Evolutionary conservation across 305 asterid genomes (phyloP), one percentile per base, ranked within the genome.

Genomic region (Euphrasia arctica): DNA sequence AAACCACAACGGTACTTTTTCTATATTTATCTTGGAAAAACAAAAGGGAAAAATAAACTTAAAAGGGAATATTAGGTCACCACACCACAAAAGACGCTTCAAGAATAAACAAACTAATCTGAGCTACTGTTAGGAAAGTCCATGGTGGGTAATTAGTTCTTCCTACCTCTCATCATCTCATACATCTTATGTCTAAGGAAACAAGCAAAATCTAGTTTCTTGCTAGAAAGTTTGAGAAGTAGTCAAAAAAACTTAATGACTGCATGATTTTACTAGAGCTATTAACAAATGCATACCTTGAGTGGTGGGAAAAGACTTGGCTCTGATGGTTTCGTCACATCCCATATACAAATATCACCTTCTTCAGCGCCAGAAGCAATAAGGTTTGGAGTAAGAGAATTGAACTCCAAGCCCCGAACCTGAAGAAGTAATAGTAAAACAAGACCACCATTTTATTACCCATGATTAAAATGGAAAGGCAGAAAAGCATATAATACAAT

Each of bases 331-430:
- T 79, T 83, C 34, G 86, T 64, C 55, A 93, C 68, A 79, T 93
- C 96, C 99, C 99, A 93, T 70, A 93, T 82, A 70, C 91, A 88
- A 66, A 93, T 80, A 55, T 93, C 99, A 72, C 99, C 99, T 84
- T 93, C 99, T 79, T 90, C 97, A 54, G 99, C 97, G 41, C 99
- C 99, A 78, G 99, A 93, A 31, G 96, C 99, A 74, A 93, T 84
- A 78, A 84, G 90, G 67, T 83, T 79, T 42, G 97, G 91, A 41
- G 95, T 34, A 59, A 75, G 77, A 49, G 88, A 70, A 79, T 83
- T 93, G 54, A 93, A 93, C 73, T 86, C 99, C 80, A 84, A 61
- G 28, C 91, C 99, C 13, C 92, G 91, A 62, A 94, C 99, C 99
- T 93, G 77, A 66, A 48, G 3, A 28, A 70, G 9, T 39, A 50